phyloP scores from a whole-genome alignment of 768 basidiomycete species.

The Pulveroboletus sp. region DNA sequence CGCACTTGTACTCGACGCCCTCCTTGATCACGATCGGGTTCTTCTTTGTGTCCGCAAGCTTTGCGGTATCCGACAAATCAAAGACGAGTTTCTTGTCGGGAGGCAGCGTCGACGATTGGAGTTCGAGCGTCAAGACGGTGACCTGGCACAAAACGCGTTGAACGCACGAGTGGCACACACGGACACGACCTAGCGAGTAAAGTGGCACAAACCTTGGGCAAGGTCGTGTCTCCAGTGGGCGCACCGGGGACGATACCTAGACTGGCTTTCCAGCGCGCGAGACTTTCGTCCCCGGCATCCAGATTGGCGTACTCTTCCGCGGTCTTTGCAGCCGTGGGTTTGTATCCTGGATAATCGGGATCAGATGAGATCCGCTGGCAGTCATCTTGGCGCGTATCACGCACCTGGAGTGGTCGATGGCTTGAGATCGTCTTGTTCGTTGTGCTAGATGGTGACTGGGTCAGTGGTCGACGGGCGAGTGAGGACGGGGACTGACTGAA shows the following conservation, averaged over 20 bases:
- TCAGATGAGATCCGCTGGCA: conserved; percentile 16
- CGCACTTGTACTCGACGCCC: conserved; percentile 84
- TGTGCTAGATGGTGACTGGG: conserved; percentile 32
- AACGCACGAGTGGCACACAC: conserved; percentile 6
- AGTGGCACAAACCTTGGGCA: no score
- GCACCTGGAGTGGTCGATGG: conserved; percentile 67
- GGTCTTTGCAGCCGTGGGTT: conserved; percentile 60
- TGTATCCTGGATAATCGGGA: conserved; percentile 59
- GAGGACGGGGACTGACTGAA: conserved; percentile 37
- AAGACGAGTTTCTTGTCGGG: conserved; percentile 59
- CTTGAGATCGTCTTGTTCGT: conserved; percentile 69
- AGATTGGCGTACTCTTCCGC: conserved; percentile 81
- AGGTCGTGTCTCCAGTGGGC: conserved; percentile 30
- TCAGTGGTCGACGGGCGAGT: not conserved
- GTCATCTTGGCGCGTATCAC: conserved; percentile 9
- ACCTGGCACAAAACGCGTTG: conserved; percentile 43
- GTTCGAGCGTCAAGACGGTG: conserved; percentile 69
- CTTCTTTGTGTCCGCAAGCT: conserved; percentile 61
- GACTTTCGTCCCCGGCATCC: conserved; percentile 88
- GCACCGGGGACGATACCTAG: conserved; percentile 72
- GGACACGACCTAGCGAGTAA: no score
- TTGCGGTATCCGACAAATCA: conserved; percentile 49
- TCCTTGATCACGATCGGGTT: conserved; percentile 78
- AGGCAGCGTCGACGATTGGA: conserved; percentile 70
- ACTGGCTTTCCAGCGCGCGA: conserved; percentile 94